phyloP scores from a whole-genome alignment of 2,329 filamentous ascomycete species.

The Pseudogymnoascus destructans region DNA sequence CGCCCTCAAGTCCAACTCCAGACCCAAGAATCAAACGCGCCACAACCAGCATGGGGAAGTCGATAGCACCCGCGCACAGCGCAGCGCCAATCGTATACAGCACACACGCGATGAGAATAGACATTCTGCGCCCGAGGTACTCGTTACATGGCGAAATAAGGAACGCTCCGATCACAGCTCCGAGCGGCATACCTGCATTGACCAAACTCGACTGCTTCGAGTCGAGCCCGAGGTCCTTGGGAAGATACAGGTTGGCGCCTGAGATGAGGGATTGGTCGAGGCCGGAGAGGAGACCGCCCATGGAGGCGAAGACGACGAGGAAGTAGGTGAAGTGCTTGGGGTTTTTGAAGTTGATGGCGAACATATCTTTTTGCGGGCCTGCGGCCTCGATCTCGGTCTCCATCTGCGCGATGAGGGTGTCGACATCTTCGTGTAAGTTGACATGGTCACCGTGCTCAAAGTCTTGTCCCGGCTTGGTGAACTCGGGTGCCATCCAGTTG shows the following conservation, averaged over 20 bases:
- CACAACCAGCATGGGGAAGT: conserved; percentile 58
- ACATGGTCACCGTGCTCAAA: background rate
- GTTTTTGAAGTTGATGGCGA: conserved; percentile 46
- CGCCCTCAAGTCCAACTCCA: conserved; percentile 60
- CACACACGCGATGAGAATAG: conserved; percentile 56
- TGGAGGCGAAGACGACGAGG: conserved; percentile 54
- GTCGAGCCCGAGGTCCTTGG: conserved; percentile 41
- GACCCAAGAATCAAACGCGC: conserved; percentile 56
- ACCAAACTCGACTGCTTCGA: conserved; percentile 49
- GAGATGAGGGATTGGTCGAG: conserved; percentile 62
- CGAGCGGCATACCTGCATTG: conserved; percentile 58
- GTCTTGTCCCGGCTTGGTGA: background rate
- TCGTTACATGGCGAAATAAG: conserved; percentile 56
- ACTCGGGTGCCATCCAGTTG: conserved; percentile 8
- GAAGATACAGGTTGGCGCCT: conserved; percentile 56
- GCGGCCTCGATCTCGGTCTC: conserved; percentile 23
- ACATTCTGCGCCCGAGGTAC: conserved; percentile 50
- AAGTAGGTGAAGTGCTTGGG: conserved; percentile 54
- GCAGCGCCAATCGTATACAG: conserved; percentile 59
- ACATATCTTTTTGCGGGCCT: conserved; percentile 24
- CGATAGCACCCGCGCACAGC: conserved; percentile 53
- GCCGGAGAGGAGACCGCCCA: conserved; percentile 60
- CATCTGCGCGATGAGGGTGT: conserved; percentile 26
- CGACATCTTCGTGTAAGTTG: conserved; percentile 17
- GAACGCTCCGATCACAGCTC: conserved; percentile 56